A percentile compares a stretch with the other conserved stretches of the same genome.
phyloP scores from a whole-genome alignment of 1,139 yeast genomes.

The Diutina siamensis region DNA sequence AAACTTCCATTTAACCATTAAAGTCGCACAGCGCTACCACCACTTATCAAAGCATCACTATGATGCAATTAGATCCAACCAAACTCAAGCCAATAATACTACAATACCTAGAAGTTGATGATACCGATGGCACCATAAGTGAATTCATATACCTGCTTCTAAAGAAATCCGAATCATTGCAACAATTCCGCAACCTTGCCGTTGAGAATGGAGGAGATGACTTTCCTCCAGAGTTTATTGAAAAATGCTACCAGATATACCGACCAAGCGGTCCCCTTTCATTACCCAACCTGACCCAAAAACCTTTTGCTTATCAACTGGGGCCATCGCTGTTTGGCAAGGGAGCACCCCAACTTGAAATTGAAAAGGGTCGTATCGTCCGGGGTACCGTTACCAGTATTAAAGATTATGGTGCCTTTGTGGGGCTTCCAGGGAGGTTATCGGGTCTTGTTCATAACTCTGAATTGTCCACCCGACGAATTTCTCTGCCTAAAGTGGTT shows the following conservation, averaged over 20 bases:
- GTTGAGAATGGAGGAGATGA: slow-evolving; percentile 54
- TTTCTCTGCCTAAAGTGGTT: slow-evolving; percentile 49
- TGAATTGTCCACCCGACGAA: slow-evolving; percentile 42
- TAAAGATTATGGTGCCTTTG: slow-evolving; percentile 71
- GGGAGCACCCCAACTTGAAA: slow-evolving; percentile 8
- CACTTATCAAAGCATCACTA: too few species aligned
- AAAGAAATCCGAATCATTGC: slow-evolving; percentile 3
- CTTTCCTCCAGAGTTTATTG: slow-evolving; percentile 30
- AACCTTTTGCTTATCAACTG: too few species aligned
- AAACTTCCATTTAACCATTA: too few species aligned
- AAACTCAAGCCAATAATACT: background rate
- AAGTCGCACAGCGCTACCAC: too few species aligned
- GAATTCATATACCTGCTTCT: background rate
- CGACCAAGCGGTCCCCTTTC: background rate
- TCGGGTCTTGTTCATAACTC: slow-evolving; percentile 74
- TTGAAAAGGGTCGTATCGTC: slow-evolving; percentile 36
- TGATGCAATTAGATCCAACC: background rate
- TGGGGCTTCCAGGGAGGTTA: slow-evolving; percentile 21
- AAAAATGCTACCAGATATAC: background rate
- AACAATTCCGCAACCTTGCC: slow-evolving; percentile 31
- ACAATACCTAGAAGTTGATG: background rate
- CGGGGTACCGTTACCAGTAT: slow-evolving; percentile 50
- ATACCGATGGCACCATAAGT: background rate
- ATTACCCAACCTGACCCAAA: background rate
- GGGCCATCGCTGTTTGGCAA: too few species aligned